Conservation (phyloP, 352 stramenopile species). For the Pythium aristosporum region DNA sequence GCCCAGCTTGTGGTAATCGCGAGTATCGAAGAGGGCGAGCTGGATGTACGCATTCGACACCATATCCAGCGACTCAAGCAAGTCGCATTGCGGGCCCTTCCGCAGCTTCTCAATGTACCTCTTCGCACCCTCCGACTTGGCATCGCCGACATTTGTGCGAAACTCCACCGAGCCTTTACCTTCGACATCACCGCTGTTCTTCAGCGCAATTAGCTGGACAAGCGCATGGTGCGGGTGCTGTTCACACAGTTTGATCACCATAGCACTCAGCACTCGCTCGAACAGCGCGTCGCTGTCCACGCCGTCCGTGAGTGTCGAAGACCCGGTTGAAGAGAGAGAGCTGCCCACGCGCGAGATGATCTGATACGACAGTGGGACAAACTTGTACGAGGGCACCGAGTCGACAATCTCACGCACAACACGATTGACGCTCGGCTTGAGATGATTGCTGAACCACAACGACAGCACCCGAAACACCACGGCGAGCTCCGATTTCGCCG, state of each 20-base stretch:
- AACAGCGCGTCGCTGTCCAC: constrained; percentile 42
- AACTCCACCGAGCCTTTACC: constrained; percentile 77
- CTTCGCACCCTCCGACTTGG: constrained; percentile 65
- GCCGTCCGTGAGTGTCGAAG: neutral
- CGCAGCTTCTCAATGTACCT: constrained; percentile 60
- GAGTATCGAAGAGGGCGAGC: constrained; percentile 79
- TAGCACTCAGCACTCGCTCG: constrained; percentile 77
- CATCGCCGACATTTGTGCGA: constrained; percentile 76
- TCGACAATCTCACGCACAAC: constrained; percentile 84
- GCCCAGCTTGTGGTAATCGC: constrained; percentile 61
- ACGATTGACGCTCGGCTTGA: constrained; percentile 68
- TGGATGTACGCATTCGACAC: constrained; percentile 77
- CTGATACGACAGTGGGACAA: constrained; percentile 97
- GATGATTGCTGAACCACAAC: constrained; percentile 94
- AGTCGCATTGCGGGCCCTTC: constrained; percentile 45
- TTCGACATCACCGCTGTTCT: constrained; percentile 91
- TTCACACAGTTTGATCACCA: constrained; percentile 92
- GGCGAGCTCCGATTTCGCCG: constrained; percentile 74
- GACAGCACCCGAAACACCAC: constrained; percentile 92
- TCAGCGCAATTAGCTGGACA: constrained; percentile 94
- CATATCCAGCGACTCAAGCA: constrained; percentile 76
- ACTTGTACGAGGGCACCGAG: constrained; percentile 93
- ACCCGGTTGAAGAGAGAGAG: constrained; percentile 11
- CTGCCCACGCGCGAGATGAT: constrained; percentile 95
- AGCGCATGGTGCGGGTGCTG: constrained; percentile 97